Evolutionary conservation across 306 rosid genomes (phyloP), one percentile per base, ranked within the genome.

Genomic region (Psophocarpus tetragonolobus): DNA sequence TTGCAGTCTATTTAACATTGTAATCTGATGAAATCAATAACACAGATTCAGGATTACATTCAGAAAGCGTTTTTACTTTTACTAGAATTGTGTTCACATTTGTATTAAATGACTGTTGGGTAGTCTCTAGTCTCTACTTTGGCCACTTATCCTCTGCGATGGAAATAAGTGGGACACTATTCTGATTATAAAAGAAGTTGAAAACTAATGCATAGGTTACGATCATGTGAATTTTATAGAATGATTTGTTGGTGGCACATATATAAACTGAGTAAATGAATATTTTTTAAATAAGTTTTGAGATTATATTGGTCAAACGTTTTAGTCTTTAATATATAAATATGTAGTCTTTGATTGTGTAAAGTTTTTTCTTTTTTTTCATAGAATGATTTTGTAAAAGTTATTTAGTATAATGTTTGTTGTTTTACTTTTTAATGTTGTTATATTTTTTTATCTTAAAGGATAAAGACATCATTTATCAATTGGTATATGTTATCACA

Each of bases 201-300:
- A 4, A 39, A 65, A 41, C 67, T 23, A 11, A 41, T 71, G 33
- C 13, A 17, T 77, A 82, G 81, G 77, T 64, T 82, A 76, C 71
- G 10, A 39, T 38, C 32, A 38, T 38, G 30, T 0, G 32, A 38
- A 12, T 38, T 38, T 65, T 33, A 24, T 56, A 58, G 38, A 5
- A 58, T 23, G 63, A 27, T 54, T 75, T 72, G 64, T 20, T 57
- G 36, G 3, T 54, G 1, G 7, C 0, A 10, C 53, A 2, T 12
- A 48, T 30, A 5, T 4, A 1, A 14, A 13, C 12, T 8, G 9
- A 18, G 60, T 21, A 21, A 53, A 21, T 53, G 9, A 48, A 48
- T 47, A 47, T 15, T 14, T 3, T 45, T 48, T 17, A 50, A 50
- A 50, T 6, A 17, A 50, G 26, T 50, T 50, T 17, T 18, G 58